These are phyloP conservation scores for Myxozyma nipponensis DNA, from an alignment of 805 yeast species.

Conservation along the genomic window DNA sequence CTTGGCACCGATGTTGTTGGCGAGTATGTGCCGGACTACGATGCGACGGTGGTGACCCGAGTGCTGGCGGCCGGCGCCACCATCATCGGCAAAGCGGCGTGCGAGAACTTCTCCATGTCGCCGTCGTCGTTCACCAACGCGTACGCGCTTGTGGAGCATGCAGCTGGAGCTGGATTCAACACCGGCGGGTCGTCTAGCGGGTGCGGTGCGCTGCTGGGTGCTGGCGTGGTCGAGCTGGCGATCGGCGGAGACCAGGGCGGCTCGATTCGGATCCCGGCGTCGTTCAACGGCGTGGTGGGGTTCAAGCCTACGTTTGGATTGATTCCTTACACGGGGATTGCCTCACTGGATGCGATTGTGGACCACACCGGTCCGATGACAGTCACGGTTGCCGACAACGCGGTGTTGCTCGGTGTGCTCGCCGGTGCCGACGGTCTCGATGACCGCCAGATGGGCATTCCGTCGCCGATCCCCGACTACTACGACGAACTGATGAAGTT, in stretches of 20 bases:
- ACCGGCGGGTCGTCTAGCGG: slow-evolving; percentile 57
- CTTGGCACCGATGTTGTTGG: slow-evolving; percentile 39
- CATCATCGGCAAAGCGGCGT: slow-evolving; percentile 38
- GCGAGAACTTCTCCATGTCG: slow-evolving; percentile 40
- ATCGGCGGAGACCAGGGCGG: slow-evolving; percentile 57
- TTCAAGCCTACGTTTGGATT: slow-evolving; percentile 47
- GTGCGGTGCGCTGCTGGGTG: slow-evolving; percentile 52
- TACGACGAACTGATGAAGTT: slow-evolving; percentile 23
- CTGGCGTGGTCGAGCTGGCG: slow-evolving; percentile 43
- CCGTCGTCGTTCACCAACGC: slow-evolving; percentile 39
- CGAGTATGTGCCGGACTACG: slow-evolving; percentile 38
- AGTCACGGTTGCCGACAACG: slow-evolving; percentile 38
- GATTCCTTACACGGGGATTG: slow-evolving; percentile 41
- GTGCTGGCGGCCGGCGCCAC: slow-evolving; percentile 39
- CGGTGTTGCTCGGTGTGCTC: slow-evolving; percentile 35
- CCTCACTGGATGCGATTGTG: slow-evolving; percentile 37
- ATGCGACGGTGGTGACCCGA: slow-evolving; percentile 41
- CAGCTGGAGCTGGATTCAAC: slow-evolving; percentile 39
- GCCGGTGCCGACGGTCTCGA: slow-evolving; percentile 41
- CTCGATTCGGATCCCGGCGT: slow-evolving; percentile 47
- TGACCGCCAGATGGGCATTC: slow-evolving; percentile 36
- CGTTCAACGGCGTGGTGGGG: slow-evolving; percentile 43
- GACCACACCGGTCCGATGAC: slow-evolving; percentile 45
- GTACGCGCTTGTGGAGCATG: slow-evolving; percentile 47
- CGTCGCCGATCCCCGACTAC: slow-evolving; percentile 27